Conservation (phyloP, 2,329 filamentous ascomycete species). For the Cercospora sojina region DNA sequence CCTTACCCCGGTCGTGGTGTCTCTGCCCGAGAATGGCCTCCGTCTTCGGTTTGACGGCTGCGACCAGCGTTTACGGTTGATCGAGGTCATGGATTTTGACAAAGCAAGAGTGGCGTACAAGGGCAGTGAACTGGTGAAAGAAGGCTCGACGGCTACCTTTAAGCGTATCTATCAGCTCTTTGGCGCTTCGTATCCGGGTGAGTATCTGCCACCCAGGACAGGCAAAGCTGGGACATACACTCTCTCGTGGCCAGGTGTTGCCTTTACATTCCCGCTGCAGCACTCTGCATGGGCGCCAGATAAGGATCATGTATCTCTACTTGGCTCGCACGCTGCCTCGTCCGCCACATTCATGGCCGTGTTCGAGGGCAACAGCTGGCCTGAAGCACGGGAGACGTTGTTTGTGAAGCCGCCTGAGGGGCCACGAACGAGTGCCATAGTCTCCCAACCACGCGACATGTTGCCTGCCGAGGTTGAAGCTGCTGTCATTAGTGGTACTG, state of each 20-base stretch:
- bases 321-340: slow-evolving; percentile 74
- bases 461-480: slow-evolving; percentile 87
- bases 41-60: slow-evolving; percentile 90
- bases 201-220: slow-evolving; percentile 70
- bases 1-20: slow-evolving; percentile 69
- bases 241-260: slow-evolving; percentile 89
- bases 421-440: slow-evolving; percentile 67
- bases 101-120: slow-evolving; percentile 83
- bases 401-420: slow-evolving; percentile 74
- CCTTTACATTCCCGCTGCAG: slow-evolving; percentile 83
- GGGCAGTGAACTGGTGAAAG: slow-evolving; percentile 72
- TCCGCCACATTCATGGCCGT: slow-evolving; percentile 85
- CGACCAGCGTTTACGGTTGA: slow-evolving; percentile 84
- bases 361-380: slow-evolving; percentile 88
- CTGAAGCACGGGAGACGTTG: slow-evolving; percentile 71
- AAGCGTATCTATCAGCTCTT: slow-evolving; percentile 78
- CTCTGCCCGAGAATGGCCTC: slow-evolving; percentile 80
- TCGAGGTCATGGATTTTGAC: slow-evolving; percentile 88
- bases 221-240: slow-evolving; percentile 73
- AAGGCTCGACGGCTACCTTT: slow-evolving; percentile 38
- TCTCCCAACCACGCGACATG: slow-evolving; percentile 70
- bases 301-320: slow-evolving; percentile 78
- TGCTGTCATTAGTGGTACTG: slow-evolving; percentile 73
- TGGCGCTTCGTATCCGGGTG: slow-evolving; percentile 88
- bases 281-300: slow-evolving; percentile 71